Conservation (phyloP, 345 rosid genomes). For the Nasturtium officinale region DNA sequence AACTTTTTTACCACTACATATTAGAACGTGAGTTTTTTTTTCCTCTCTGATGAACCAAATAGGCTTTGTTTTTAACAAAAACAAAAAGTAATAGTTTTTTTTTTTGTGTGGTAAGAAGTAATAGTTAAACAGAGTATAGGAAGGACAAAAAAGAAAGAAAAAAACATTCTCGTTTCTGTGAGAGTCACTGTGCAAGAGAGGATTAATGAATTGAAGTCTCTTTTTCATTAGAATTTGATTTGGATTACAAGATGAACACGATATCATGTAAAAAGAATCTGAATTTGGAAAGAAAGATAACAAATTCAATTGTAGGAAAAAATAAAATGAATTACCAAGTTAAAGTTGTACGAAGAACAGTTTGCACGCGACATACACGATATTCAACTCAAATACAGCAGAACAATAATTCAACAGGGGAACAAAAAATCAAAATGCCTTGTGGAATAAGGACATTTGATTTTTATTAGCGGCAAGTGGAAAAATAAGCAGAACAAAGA, state of each 20-base stretch:
- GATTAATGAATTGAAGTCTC: neutral
- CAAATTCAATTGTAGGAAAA: neutral
- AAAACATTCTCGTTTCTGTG: neutral
- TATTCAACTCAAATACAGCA: conserved; percentile 5
- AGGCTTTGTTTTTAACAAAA: neutral
- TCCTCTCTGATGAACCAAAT: neutral
- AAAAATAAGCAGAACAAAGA: neutral
- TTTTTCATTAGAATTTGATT: neutral
- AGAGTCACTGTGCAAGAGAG: neutral
- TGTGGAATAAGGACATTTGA: conserved; percentile 29
- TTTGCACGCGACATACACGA: conserved; percentile 27
- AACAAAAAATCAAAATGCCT: conserved; percentile 18
- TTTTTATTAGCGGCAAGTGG: conserved; percentile 30
- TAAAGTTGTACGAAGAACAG: conserved; percentile 9
- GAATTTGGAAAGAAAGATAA: conserved; percentile 9
- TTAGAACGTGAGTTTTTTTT: neutral
- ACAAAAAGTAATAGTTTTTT: too few relatives aligned
- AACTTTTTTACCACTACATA: neutral
- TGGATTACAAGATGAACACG: conserved; percentile 6
- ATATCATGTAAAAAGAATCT: neutral
- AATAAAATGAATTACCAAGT: conserved; percentile 11
- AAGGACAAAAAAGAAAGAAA: neutral
- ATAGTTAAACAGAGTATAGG: neutral
- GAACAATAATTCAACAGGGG: neutral
- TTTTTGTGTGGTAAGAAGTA: too few relatives aligned